Evolutionary conservation across 345 rosid species (phyloP).

Genomic region (Cardamine resedifolia): DNA sequence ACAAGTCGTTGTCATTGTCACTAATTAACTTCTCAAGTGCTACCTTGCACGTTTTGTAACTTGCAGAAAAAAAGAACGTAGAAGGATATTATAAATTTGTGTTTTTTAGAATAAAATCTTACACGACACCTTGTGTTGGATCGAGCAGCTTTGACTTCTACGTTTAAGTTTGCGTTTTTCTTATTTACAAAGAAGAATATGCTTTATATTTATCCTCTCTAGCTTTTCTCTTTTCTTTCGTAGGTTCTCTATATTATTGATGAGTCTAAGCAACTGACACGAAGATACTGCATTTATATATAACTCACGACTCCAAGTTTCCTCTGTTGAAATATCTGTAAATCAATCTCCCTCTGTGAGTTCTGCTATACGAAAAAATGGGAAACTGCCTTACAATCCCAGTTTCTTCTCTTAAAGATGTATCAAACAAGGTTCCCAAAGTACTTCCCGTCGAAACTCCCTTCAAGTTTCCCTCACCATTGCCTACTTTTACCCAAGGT

Average conservation of each 20-base stretch:
- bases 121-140: conserved; percentile 29
- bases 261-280: background rate
- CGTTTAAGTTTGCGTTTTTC: conserved; percentile 32
- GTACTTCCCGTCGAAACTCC: conserved; percentile 50
- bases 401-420: conserved; percentile 12
- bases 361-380: conserved; percentile 22
- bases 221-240: conserved; percentile 5
- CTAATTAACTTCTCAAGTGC: background rate
- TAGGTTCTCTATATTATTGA: conserved; percentile 14
- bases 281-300: background rate
- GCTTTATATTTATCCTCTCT: conserved; percentile 35
- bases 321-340: background rate
- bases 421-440: conserved; percentile 37
- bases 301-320: conserved; percentile 23
- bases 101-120: conserved; percentile 19
- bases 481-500: conserved; percentile 61
- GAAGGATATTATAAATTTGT: conserved; percentile 17
- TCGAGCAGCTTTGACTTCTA: conserved; percentile 34
- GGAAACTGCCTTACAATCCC: conserved; percentile 36
- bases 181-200: conserved; percentile 25
- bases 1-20: conserved; percentile 25
- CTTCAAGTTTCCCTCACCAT: conserved; percentile 63
- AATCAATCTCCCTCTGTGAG: conserved; percentile 15
- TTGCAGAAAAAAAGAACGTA: background rate
- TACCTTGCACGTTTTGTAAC: conserved; percentile 35